Percentiles rank a stretch among this genome's conserved stretches.
Conservation (phyloP, 139 green algal genomes). For the Picochlorum sp. region DNA sequence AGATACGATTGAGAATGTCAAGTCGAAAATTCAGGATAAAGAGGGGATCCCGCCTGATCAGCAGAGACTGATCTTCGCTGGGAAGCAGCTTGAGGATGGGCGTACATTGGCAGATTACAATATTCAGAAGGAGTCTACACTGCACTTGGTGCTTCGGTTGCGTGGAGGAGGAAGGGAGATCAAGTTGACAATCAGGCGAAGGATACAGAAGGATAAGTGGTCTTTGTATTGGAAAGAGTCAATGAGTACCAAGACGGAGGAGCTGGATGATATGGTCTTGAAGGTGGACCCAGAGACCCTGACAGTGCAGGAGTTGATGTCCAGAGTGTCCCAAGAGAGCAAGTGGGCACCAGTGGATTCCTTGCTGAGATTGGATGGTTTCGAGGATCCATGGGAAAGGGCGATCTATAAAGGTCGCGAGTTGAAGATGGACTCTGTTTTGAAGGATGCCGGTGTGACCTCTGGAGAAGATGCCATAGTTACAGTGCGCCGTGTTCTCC, state of each 20-base stretch:
- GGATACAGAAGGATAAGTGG: conserved; percentile 70
- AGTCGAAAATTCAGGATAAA: conserved; percentile 94
- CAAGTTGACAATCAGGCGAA: conserved; percentile 48
- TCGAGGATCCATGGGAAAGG: conserved; percentile 37
- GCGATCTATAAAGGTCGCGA: conserved; percentile 28
- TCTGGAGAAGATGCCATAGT: conserved; percentile 15
- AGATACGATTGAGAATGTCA: conserved; percentile 88
- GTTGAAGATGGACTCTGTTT: conserved; percentile 5
- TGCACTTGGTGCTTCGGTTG: conserved; percentile 39
- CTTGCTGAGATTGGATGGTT: conserved; percentile 38
- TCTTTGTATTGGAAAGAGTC: conserved; percentile 79
- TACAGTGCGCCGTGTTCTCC: conserved; percentile 23
- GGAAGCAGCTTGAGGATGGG: conserved; percentile 96
- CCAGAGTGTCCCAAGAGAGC: conserved; percentile 14
- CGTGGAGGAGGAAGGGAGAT: conserved; percentile 18
- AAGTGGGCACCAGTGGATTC: conserved; percentile 21
- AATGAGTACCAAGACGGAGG: conserved; percentile 50
- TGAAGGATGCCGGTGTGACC: conserved; percentile 26
- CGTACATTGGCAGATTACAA: conserved; percentile 96
- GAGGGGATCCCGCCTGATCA: conserved; percentile 93
- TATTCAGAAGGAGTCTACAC: conserved; percentile 85
- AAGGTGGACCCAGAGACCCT: conserved; percentile 17
- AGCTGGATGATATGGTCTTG: conserved; percentile 18
- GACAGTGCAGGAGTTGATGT: conserved; percentile 18
- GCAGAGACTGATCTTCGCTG: conserved; percentile 95